Conservation (phyloP, 805 yeast species). For the Allodekkera sacchari region DNA sequence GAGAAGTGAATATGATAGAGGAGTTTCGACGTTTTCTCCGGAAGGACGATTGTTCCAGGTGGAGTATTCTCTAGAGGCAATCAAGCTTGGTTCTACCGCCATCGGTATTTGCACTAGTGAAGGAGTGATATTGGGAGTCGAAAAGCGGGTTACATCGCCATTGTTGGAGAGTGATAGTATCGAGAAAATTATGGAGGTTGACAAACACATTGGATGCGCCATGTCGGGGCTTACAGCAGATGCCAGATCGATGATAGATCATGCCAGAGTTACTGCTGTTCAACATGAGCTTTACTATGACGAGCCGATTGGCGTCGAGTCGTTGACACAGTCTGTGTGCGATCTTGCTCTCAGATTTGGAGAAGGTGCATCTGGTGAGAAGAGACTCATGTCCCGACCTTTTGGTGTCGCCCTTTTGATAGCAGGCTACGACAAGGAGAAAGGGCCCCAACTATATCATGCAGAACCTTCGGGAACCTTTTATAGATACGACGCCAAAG, state of each 20-base stretch:
- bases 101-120: conserved; percentile 93
- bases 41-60: conserved; percentile 98
- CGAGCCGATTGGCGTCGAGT: conserved; percentile 86
- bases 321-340: conserved; percentile 93
- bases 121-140: conserved; percentile 95
- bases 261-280: conserved; percentile 84
- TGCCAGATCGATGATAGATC: conserved; percentile 98
- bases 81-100: conserved; percentile 95
- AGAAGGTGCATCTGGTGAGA: conserved; percentile 95
- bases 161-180: conserved; percentile 86
- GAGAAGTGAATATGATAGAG: conserved; percentile 99
- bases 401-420: conserved; percentile 95
- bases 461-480: conserved; percentile 99
- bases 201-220: conserved; percentile 92
- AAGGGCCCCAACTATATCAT: conserved; percentile 93
- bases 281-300: conserved; percentile 87
- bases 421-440: conserved; percentile 88
- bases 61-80: conserved; percentile 95
- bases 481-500: conserved; percentile 96
- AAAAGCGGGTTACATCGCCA: conserved; percentile 91
- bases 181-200: conserved; percentile 94
- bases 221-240: conserved; percentile 99
- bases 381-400: conserved; percentile 93
- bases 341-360: conserved; percentile 95
- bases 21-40: conserved; percentile 97